Base-by-base conservation (phyloP, 2,329 filamentous ascomycete genomes). In the Pyrenophora graminea region DNA sequence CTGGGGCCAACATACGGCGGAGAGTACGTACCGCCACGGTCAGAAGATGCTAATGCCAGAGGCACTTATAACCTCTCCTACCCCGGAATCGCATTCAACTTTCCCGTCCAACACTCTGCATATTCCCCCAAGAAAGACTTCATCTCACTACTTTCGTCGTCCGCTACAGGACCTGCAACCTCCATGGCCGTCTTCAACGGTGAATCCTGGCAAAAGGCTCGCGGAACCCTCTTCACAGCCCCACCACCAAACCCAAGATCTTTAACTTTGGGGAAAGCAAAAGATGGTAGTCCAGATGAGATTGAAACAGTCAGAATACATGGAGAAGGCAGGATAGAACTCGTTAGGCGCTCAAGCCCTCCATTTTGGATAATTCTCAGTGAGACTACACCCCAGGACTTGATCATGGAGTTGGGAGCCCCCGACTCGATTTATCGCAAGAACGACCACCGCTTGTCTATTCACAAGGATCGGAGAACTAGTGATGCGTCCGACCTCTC, bases 351-450 rank as follows among this genome's bases (percentile, higher is more conserved):
- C 57, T 85, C 85, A 4, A 85, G 77, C 36, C 79, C 80, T 27
- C 82, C 85, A 0, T 84, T 91, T 50, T 86, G 83, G 76, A 87
- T 99, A 47, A 80, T 79, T 2, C 79, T 99, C 0, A 91, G 91
- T 39, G 86, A 94, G 68, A 97, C 93, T 0, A 95, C 90, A 1
- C 90, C 91, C 0, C 94, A 99, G 75, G 91, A 97, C 61, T 78
- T 99, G 2, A 84, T 97, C 17, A 88, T 90, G 51, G 92, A 96
- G 66, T 82, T 99, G 6, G 94, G 94, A 0, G 91, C 94, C 4
- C 94, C 94, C 1, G 93, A 97, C 70, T 90, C 92, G 17, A 95
- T 96, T 38, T 97, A 97, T 73, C 85, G 89, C 56, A 96, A 96
- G 75, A 90, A 89, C 65, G 91, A 96, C 69, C 87, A 91, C 69